Conservation (phyloP, 441 rosid genomes). For the Corymbia calophylla region DNA sequence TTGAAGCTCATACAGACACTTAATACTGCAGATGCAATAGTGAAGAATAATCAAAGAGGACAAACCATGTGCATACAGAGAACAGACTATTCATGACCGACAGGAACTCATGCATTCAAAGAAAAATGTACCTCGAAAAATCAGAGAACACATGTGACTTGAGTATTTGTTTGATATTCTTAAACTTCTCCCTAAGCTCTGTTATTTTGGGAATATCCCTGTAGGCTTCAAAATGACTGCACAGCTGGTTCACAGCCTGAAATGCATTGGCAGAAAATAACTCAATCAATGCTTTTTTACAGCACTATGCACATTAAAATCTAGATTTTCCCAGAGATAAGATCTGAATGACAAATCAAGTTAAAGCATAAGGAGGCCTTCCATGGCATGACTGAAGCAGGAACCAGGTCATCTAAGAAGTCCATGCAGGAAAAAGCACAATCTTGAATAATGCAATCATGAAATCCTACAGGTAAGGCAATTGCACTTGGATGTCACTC, state of each 20-base stretch:
- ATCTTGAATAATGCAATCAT: not conserved
- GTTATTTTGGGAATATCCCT: constrained; percentile 97
- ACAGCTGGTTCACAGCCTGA: constrained; percentile 99
- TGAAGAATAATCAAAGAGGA: not conserved
- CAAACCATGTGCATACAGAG: not conserved
- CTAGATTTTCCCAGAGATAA: not conserved
- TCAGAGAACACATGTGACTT: constrained; percentile 97
- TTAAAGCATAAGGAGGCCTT: not conserved
- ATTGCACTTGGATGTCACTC: not conserved
- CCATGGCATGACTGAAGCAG: not conserved
- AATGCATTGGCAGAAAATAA: constrained; percentile 20
- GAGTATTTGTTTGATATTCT: constrained; percentile 91
- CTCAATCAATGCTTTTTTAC: constrained; percentile 6
- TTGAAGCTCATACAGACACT: not conserved
- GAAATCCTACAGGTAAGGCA: not conserved
- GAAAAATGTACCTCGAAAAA: constrained; percentile 73
- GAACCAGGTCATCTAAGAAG: not conserved
- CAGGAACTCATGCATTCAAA: not conserved
- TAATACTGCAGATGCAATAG: not conserved
- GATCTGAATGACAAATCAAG: not conserved
- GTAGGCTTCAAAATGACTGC: constrained; percentile 97
- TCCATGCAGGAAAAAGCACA: not conserved
- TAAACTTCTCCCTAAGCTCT: constrained; percentile 93
- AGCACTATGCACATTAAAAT: not conserved
- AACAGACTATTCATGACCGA: not conserved